Base-by-base conservation (phyloP, 1,284 basidiomycete species). In the Apiotrichum mycotoxinovorans region DNA sequence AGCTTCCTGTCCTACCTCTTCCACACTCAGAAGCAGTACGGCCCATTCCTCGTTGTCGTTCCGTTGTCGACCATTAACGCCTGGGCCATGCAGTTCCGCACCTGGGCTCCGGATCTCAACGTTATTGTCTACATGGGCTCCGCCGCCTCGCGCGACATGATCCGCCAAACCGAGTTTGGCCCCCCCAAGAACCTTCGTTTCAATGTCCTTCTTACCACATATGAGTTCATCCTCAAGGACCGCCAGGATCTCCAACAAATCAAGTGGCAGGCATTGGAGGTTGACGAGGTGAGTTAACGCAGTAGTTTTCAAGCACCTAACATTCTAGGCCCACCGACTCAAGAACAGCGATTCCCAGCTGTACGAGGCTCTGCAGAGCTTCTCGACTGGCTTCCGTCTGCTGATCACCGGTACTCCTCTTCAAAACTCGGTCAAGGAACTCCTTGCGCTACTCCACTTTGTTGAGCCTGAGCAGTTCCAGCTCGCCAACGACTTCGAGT, bases 401-500 rank as follows among this genome's bases (percentile, higher is more conserved):
- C 84, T 98, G 66, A 98, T 98, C 77, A 98, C 96, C 0, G 96
- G 96, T 34, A 99, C 96, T 3, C 96, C 96, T 20, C 80, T 99
- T 54, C 96, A 99, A 77, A 99, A 99, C 81, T 98, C 97, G 73
- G 94, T 99, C 70, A 96, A 94, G 80, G 96, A 99, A 77, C 81
- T 99, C 23, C 81, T 98, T 41, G 91, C 96, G 17, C 80, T 98
- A 68, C 96, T 98, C 87, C 96, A 99, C 75, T 99, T 99, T 82
- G 81, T 98, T 61, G 95, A 96, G 86, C 96, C 96, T 5, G 94
- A 98, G 69, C 91, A 93, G 80, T 98, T 69, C 51, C 73, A 88
- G 87, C 81, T 97, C 23, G 87, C 88, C 18, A 92, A 91, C 76
- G 94, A 98, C 74, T 98, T 98, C 69, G 95, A 98, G 75, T 82